Base-by-base conservation (phyloP, 2,329 filamentous ascomycete species). In the Ciborinia camelliae region DNA sequence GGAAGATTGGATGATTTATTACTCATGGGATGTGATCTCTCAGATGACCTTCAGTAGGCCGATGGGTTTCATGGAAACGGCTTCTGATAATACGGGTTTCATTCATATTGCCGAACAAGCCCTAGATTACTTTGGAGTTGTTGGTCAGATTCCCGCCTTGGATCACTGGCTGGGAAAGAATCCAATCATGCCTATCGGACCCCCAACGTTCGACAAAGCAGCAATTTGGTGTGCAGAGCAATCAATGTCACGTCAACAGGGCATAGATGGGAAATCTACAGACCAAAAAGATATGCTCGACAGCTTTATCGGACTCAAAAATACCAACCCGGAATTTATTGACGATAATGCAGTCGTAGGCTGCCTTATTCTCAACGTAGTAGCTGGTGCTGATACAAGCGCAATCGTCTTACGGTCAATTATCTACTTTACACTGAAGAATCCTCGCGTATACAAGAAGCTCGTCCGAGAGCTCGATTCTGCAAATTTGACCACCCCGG, bases 321-420 rank as follows among this genome's bases (percentile, higher is more conserved):
- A 48, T 18, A 20, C 39, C 4, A 54, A 23, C 8, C 63, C 51
- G 15, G 58, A 57, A 32, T 10, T 37, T n/a, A 50, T 65, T 41
- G 9, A 41, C 18, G 41, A 37, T 4, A 47, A 41, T 20, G 39
- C 4, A 23, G 20, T 62, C 7, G 35, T 54, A 3, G 35, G 39
- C 79, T 4, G 75, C 86, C 6, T 89, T 9, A 41, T 54, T 7
- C 14, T 57, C 2, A 62, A 65, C 26, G 35, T 65, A 10, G 3
- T 64, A 6, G 60, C 77, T 0, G 77, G 76, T 1, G 73, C 74
- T 20, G 76, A 78, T 65, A 83, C 81, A 0, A 83, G 81, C 0
- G 77, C 79, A 1, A 79, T 82, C 48, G 78, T 75, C 4, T 75
- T 84, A 0, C 76, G 76, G 0, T 73, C 78, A 1, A 73, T 80